phyloP scores from a whole-genome alignment of 139 green algal genomes.

The Edaphochlamys debaryana region DNA sequence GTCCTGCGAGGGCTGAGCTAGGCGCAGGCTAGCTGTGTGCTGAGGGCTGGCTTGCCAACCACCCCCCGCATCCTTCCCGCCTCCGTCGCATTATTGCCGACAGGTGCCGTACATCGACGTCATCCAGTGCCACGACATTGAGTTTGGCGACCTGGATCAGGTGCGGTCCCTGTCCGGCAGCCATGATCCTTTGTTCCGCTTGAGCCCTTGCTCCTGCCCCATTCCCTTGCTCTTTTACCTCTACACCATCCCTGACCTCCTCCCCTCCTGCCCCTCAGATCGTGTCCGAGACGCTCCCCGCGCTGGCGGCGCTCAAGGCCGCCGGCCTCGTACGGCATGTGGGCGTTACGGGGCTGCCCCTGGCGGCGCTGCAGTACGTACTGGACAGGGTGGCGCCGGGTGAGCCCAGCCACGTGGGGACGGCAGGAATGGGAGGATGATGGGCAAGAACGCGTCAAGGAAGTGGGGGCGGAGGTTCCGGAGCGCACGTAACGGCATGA shows the following conservation, averaged over 20 bases:
- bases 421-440: background rate
- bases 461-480: background rate
- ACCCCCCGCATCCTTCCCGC: too few species aligned
- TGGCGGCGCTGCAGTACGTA: constrained; percentile 82
- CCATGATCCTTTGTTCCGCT: too few species aligned
- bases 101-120: constrained; percentile 87
- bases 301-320: constrained; percentile 82
- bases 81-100: too few species aligned
- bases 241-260: too few species aligned
- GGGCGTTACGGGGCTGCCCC: constrained; percentile 92
- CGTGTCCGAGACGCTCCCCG: constrained; percentile 87
- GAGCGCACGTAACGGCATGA: too few species aligned
- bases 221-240: too few species aligned
- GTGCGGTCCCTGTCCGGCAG: too few species aligned
- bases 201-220: too few species aligned
- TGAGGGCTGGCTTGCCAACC: too few species aligned
- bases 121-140: constrained; percentile 95
- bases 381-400: constrained; percentile 33
- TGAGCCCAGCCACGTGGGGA: background rate
- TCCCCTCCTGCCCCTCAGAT: constrained; percentile 39
- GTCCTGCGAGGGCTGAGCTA: too few species aligned
- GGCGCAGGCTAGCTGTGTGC: too few species aligned
- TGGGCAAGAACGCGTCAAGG: too few species aligned
- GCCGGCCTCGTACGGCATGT: constrained; percentile 86
- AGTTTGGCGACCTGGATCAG: constrained; percentile 91